Evolutionary conservation across 805 yeast genomes (phyloP).

Genomic region (Suhomyces sp.): DNA sequence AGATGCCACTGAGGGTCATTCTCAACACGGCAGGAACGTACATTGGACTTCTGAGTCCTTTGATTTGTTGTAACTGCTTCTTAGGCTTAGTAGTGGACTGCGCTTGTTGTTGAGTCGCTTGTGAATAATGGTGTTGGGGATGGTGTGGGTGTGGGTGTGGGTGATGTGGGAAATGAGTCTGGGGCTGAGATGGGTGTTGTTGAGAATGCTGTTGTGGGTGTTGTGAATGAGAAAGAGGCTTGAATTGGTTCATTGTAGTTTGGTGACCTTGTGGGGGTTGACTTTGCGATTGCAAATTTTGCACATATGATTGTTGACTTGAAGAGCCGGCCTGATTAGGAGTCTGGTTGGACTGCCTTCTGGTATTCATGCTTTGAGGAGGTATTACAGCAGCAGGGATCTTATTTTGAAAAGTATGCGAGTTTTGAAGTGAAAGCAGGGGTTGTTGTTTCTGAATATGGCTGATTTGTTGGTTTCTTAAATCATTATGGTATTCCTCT

Average conservation of each 20-base stretch:
- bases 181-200: background rate
- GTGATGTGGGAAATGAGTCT: background rate
- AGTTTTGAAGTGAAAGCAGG: background rate
- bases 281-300: background rate
- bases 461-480: slow-evolving; percentile 5
- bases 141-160: slow-evolving; percentile 16
- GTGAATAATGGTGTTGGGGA: slow-evolving; percentile 4
- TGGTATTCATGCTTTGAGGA: slow-evolving; percentile 22
- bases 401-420: no score
- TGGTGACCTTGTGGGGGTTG: slow-evolving; percentile 1
- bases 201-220: slow-evolving; percentile 2
- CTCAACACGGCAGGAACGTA: slow-evolving; percentile 85
- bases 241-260: background rate
- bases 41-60: slow-evolving; percentile 80
- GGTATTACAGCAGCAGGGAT: slow-evolving; percentile 27
- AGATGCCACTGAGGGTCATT: slow-evolving; percentile 31
- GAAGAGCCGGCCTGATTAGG: slow-evolving; percentile 1
- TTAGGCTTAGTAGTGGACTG: slow-evolving; percentile 5
- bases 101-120: background rate
- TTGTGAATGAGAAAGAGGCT: background rate
- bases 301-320: slow-evolving; percentile 7
- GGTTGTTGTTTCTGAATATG: slow-evolving; percentile 4
- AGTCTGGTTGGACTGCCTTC: slow-evolving; percentile 13
- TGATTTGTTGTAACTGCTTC: slow-evolving; percentile 61
- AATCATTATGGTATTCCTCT: slow-evolving; percentile 7